A percentile compares a stretch with the other conserved stretches of the same genome.
Evolutionary conservation across 1,284 basidiomycete species (phyloP).

Genomic region (Cryptococcus sp.): DNA sequence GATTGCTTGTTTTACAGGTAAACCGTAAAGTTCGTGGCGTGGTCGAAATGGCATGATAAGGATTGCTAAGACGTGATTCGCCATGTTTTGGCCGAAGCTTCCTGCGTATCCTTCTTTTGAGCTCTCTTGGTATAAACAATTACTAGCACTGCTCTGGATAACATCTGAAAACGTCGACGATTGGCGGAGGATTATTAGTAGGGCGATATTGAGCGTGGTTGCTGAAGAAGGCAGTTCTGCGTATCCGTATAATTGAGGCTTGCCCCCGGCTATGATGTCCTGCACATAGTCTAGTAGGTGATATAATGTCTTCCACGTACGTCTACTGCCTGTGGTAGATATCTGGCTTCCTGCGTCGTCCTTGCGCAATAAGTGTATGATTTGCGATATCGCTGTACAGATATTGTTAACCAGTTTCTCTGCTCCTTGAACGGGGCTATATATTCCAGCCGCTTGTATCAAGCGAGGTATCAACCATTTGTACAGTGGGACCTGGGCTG

Average conservation of each 20-base stretch:
- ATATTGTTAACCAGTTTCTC: not conserved
- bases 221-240: not conserved
- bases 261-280: not conserved
- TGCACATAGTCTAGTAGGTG: not conserved
- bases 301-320: not conserved
- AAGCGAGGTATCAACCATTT: conserved; percentile 39
- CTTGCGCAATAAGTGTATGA: not conserved
- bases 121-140: no score
- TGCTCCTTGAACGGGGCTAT: not conserved
- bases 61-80: not conserved
- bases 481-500: conserved; percentile 25
- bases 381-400: not conserved
- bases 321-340: not conserved
- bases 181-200: not conserved
- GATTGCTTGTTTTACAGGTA: not conserved
- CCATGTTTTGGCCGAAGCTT: not conserved
- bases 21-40: not conserved
- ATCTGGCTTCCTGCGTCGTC: not conserved
- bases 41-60: not conserved
- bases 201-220: not conserved
- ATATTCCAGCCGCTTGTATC: conserved; percentile 20
- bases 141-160: no score
- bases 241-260: not conserved
- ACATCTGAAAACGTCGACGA: not conserved
- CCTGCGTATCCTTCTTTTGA: no score